A percentile compares a stretch with the other conserved stretches of the same genome.
Evolutionary conservation across 768 basidiomycete genomes (phyloP).

Genomic region (Russula vinacea): DNA sequence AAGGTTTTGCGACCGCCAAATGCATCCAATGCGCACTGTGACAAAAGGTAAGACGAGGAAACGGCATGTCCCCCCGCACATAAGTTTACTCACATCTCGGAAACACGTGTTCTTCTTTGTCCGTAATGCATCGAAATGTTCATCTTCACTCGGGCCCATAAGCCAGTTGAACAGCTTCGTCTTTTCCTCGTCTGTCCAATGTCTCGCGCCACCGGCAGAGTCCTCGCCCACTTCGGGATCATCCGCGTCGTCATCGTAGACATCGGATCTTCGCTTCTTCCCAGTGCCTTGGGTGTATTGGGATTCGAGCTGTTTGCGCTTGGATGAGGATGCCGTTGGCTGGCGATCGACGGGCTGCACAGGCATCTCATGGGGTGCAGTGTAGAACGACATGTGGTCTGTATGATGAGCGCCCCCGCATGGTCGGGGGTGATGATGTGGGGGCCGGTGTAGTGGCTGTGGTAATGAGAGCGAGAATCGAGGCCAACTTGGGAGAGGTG

Average conservation of each 20-base stretch:
- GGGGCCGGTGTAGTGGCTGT: conserved; percentile 26
- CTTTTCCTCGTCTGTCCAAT: conserved; percentile 85
- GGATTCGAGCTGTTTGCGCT: conserved; percentile 29
- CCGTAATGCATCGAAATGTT: conserved; percentile 73
- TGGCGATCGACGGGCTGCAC: conserved; percentile 28
- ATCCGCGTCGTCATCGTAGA: conserved; percentile 28
- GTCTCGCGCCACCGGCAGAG: conserved; percentile 58
- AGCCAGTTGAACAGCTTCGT: conserved; percentile 75
- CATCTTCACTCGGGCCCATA: conserved; percentile 66
- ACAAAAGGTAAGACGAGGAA: conserved; percentile 6
- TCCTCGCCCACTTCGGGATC: conserved; percentile 31
- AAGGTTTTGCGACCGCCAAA: conserved; percentile 78
- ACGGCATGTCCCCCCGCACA: neutral
- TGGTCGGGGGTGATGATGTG: conserved; percentile 28
- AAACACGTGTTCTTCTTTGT: conserved; percentile 82
- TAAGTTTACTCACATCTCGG: conserved; percentile 52
- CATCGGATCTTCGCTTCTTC: conserved; percentile 29
- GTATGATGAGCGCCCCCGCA: conserved; percentile 28
- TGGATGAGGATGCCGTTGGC: conserved; percentile 22
- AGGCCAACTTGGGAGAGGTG: conserved; percentile 30
- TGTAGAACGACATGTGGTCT: conserved; percentile 28
- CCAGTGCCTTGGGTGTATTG: conserved; percentile 18
- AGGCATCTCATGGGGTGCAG: conserved; percentile 26
- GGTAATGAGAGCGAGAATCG: conserved; percentile 30
- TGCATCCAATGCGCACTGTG: conserved; percentile 65